Evolutionary conservation across 352 stramenopile species (phyloP), one percentile per base, ranked within the genome.

Genomic region (Globisporangium polare): DNA sequence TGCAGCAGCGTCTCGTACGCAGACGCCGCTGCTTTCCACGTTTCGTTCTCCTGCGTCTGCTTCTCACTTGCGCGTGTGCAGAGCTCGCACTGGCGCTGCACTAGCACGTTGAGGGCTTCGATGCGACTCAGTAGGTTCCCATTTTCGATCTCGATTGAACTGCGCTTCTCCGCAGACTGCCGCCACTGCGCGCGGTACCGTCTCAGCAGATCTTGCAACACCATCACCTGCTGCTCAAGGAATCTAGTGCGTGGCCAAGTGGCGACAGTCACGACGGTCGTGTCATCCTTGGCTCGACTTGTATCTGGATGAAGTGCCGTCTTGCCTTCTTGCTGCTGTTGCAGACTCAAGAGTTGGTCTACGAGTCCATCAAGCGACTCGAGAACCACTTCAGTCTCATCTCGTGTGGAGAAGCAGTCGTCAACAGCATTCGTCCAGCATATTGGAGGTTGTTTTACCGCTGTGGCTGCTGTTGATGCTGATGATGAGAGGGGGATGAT

Each of bases 111-210:
- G 45, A 82, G 66, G 15, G 68, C 69, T 24, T 80, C 73, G 35
- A 86, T 61, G 47, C 72, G 69, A 43, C 68, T 59, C 24, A 87
- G 58, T 18, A 89, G 56, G 27, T 78, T 61, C 0, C 45, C 50
- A 9, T 83, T 83, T 39, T 87, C 77, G 29, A 53, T 65, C 29
- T 87, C 77, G 0, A 71, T 56, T 20, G 67, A 43, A 8, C 69
- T 63, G 22, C 67, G 63, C 9, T 69, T 65, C n/a, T 81, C 75
- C 9, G 53, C 37, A 15, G 33, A 59, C 22, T 77, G 68, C 24
- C 83, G 82, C 72, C 72, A 86, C 53, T 89, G 77, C 13, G 68
- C 43, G 31, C 74, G 68, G 59, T 88, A 86, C 13, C 74, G 67
- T 4, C 59, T 63, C 31, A 89, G 66, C 27, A 89, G 63, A 54